Evolutionary conservation across 495 filamentous ascomycete species (phyloP), one percentile per base, ranked within the genome.

Genomic region (Oidiodendron maius): DNA sequence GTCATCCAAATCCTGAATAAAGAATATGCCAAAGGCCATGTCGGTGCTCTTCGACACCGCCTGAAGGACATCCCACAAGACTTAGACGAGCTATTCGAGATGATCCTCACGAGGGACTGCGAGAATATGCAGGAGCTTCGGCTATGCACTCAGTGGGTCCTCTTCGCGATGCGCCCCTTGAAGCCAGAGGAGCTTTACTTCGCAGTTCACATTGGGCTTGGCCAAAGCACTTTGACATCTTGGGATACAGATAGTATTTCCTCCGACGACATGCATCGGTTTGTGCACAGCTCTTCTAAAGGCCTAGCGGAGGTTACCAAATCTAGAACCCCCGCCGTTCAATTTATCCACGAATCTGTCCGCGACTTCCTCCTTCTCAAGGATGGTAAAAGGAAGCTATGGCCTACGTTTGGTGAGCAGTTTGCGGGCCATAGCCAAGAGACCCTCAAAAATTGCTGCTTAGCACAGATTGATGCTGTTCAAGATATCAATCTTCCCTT

Each of bases 71-170:
- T 59, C 5, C 63, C 60, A 15, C n/a, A 13, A n/a, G 56, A 57
- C 5, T 48, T 69, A 10, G 41, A 55, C 10, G 18, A 36, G 1
- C 46, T 70, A 2, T 69, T 67, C 46, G 22, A 24, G 13, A 46
- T 61, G 3, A 43, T 65, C 6, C 12, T 45, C 28, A n/a, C 28
- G 15, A 13, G 21, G 24, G 15, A 50, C 22, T 30, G 8, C 15
- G 9, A 40, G 2, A 40, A 46, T 22, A 15, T 17, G 18, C 37
- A 53, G 2, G 37, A 48, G 16, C 20, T 58, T n/a, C 12, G 56
- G 2, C 43, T 45, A n/a, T 55, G 69, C 10, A 46, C 67, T 10
- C 59, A 64, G 41, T 70, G 64, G 66, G 46, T 68, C 9, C 60
- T 46, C 23, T 63, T 60, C 45, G 60, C 62, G 13, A 35, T 6